phyloP scores from a whole-genome alignment of 2,329 filamentous ascomycete species.

The Niveomyces coronatus region DNA sequence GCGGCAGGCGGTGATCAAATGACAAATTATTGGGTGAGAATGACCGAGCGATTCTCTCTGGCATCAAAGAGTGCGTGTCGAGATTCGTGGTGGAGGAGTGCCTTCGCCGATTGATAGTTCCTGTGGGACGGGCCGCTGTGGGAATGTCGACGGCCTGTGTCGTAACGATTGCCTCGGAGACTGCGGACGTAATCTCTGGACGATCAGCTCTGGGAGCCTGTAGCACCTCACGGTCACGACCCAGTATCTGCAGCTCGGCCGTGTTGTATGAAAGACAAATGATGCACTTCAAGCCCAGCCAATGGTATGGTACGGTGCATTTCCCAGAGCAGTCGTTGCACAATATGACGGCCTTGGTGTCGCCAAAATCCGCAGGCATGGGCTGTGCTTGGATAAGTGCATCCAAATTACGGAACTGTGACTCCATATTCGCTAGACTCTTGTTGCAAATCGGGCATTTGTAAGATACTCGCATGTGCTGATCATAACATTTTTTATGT shows the following conservation, averaged over 20 bases:
- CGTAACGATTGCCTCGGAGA: background rate
- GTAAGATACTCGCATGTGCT: conserved; percentile 83
- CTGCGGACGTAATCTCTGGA: conserved; percentile 8
- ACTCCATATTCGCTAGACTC: conserved; percentile 95
- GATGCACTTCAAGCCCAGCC: conserved; percentile 84
- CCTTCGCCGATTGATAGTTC: conserved; percentile 21
- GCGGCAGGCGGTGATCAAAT: conserved; percentile 17
- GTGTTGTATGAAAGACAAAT: conserved; percentile 64
- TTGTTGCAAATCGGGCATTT: conserved; percentile 96
- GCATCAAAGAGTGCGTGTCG: conserved; percentile 22
- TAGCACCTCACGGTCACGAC: conserved; percentile 23
- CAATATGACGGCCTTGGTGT: conserved; percentile 71
- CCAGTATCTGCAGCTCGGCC: conserved; percentile 51
- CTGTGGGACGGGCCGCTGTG: conserved; percentile 5
- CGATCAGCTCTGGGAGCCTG: conserved; percentile 19
- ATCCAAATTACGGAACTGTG: conserved; percentile 84
- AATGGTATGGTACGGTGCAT: conserved; percentile 81
- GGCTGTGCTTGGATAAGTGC: conserved; percentile 79
- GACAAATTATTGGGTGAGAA: conserved; percentile 28
- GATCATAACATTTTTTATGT: conserved; percentile 77
- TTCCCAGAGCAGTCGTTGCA: conserved; percentile 94
- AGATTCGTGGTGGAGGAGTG: conserved; percentile 28
- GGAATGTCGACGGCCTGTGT: conserved; percentile 16
- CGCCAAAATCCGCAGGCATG: conserved; percentile 76
- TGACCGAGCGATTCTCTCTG: conserved; percentile 34